Percentiles rank a stretch among this genome's conserved stretches.
Conservation (phyloP, 1,284 basidiomycete genomes). For the Ustilago trichophora region DNA sequence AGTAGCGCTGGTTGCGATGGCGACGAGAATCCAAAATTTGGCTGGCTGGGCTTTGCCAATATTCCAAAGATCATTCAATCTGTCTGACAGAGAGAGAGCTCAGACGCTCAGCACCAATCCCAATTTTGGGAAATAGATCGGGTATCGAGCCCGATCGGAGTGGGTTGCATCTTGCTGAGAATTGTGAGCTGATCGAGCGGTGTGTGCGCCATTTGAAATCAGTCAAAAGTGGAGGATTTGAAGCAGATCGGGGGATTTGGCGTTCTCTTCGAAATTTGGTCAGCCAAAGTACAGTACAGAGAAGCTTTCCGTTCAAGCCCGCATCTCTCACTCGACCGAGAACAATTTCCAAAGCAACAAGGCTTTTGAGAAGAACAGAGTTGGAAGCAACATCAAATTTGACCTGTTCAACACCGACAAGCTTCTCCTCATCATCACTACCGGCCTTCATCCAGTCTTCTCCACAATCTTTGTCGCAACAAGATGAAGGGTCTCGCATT, state of each 20-base stretch:
- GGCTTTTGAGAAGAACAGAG: no score
- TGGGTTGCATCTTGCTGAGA: no score
- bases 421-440: background rate
- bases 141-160: no score
- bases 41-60: conserved; percentile 6
- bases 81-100: no score
- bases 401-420: conserved; percentile 1
- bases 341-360: conserved; percentile 7
- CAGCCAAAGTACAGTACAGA: background rate
- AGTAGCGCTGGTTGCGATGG: conserved; percentile 16
- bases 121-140: no score
- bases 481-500: conserved; percentile 65
- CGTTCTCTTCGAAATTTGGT: conserved; percentile 6
- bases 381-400: no score
- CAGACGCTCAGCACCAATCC: no score
- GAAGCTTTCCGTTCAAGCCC: conserved; percentile 15
- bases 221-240: no score
- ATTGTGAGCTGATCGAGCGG: no score
- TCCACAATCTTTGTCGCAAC: background rate
- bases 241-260: background rate
- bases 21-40: conserved; percentile 33
- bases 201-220: no score
- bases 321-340: conserved; percentile 34
- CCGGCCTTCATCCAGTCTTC: background rate
- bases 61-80: no score